phyloP scores from a whole-genome alignment of 306 rosid species.

The Pterocarpus santalinus region DNA sequence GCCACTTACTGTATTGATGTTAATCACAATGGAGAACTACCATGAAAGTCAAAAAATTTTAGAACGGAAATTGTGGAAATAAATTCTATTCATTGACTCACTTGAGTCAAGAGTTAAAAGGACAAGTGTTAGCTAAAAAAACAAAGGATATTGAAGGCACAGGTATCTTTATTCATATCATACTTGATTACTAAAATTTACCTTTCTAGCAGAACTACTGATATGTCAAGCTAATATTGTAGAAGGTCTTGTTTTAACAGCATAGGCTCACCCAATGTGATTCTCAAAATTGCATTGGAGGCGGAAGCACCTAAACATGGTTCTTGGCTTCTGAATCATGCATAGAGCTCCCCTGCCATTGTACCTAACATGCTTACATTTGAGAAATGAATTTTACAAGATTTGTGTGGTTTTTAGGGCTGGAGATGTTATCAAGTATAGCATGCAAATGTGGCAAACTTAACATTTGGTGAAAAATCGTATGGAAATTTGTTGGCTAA shows the following conservation, averaged over 20 bases:
- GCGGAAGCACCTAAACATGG: constrained; percentile 8
- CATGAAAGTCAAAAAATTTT: not conserved
- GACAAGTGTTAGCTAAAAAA: not conserved
- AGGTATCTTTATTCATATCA: not conserved
- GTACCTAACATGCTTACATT: constrained; percentile 8
- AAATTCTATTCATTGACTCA: constrained; percentile 22
- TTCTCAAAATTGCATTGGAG: constrained; percentile 18
- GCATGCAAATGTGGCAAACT: not conserved
- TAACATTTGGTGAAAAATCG: constrained; percentile 18
- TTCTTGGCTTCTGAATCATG: constrained; percentile 16
- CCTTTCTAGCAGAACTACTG: constrained; percentile 11
- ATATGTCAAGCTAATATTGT: constrained; percentile 3
- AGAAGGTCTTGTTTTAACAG: not conserved
- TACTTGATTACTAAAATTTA: not conserved
- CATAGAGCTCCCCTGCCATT: not conserved
- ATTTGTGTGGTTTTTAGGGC: not conserved
- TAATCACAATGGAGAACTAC: constrained; percentile 20
- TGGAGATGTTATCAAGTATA: constrained; percentile 17
- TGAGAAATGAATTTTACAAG: constrained; percentile 4
- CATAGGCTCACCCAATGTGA: constrained; percentile 16
- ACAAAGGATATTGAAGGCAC: constrained; percentile 2
- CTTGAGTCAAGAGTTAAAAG: not conserved
- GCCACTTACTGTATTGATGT: constrained; percentile 15
- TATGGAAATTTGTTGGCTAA: constrained; percentile 25
- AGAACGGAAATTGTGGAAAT: constrained; percentile 22